Base-by-base conservation (phyloP, 768 basidiomycete species). In the Hebeloma cylindrosporum region DNA sequence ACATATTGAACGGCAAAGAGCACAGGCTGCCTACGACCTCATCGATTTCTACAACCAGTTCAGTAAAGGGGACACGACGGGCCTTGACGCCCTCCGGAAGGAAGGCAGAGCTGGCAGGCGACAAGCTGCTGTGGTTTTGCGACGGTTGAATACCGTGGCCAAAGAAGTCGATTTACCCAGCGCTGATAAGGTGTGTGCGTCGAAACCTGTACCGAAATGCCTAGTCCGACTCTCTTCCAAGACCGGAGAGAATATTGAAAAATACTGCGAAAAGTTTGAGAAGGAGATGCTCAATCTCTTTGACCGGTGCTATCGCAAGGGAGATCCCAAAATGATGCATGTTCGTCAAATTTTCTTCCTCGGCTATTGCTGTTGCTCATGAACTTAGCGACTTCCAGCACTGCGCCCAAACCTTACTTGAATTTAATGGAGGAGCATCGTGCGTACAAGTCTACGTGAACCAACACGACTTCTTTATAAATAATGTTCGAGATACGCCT, bases 391-490 rank as follows among this genome's bases (percentile, higher is more conserved):
- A 2, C 1, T 10, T n/a, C 32, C 58, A 99, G 95, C 96, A 98
- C 60, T 98, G 95, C 60, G 95, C 96, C 0, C 90, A 94, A 69
- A 95, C 92, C 2, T 72, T 99, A 5, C 78, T 96, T 13, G 96
- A 98, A 64, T 99, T 99, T 70, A 99, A 99, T 53, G 96, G 96
- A 5, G 96, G 96, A 7, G 74, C 88, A 32, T 95, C 93, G 0
- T 98, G 96, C 60, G 88, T 99, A 4, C 94, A 97, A 65, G 91
- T 98, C 9, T 99, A 98, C 58, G 96, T 99, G 43, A 99, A 98
- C 58, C 96, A 99, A 61, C 96, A 99, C 57, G 96, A 98, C 62
- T 99, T 99, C 73, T 99, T 99, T 74, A 97, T 98, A 63, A 94
- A 94, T 61, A 81, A 90, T 42, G 82, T 91, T 28, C 82, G 86